phyloP scores from a whole-genome alignment of 2,329 filamentous ascomycete genomes.

The Cladosporium phlei region DNA sequence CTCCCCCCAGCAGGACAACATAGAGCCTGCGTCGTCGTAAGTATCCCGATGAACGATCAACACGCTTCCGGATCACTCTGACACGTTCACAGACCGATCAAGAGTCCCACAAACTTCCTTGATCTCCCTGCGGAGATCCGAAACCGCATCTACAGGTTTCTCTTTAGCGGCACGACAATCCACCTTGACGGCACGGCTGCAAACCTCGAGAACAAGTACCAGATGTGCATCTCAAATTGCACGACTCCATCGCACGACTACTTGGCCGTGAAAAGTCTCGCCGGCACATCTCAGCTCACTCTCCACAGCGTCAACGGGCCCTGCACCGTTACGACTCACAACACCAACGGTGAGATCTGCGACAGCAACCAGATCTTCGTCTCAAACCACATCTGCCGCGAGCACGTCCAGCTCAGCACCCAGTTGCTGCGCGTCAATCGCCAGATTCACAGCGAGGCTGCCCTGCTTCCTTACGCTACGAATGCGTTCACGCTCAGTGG shows the following conservation, averaged over 20 bases:
- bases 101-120: slow-evolving; percentile 7
- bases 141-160: slow-evolving; percentile 10
- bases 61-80: too few relatives aligned
- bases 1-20: too few relatives aligned
- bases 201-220: too few relatives aligned
- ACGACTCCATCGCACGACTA: not conserved
- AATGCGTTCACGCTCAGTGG: not conserved
- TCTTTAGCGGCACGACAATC: not conserved
- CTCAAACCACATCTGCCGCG: too few relatives aligned
- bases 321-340: too few relatives aligned
- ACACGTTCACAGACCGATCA: too few relatives aligned
- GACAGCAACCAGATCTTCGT: not conserved
- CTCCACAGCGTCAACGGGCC: too few relatives aligned
- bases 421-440: not conserved
- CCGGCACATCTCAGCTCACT: too few relatives aligned
- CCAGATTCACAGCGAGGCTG: not conserved
- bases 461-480: not conserved
- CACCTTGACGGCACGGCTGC: not conserved
- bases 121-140: slow-evolving; percentile 15
- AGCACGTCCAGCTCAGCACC: not conserved
- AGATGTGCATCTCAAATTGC: not conserved
- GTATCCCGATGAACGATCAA: too few relatives aligned
- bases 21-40: too few relatives aligned
- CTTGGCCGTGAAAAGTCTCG: not conserved
- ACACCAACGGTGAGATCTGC: not conserved